Evolutionary conservation across 2,329 filamentous ascomycete genomes (phyloP).

Genomic region (Hymenoscyphus occultus): DNA sequence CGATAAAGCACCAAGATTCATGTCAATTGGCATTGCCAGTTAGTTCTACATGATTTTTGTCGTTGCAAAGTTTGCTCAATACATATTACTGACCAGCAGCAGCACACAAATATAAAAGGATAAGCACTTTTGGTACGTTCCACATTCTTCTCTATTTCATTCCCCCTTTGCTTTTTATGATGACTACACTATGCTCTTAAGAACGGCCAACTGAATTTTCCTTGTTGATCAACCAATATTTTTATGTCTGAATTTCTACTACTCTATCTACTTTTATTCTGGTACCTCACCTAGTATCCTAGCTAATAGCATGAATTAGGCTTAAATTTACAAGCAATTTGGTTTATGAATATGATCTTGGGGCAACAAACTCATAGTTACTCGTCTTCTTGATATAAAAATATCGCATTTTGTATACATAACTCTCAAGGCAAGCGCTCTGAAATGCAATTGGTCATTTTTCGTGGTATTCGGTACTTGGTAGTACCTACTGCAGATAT

Average conservation of each 20-base stretch:
- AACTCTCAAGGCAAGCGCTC: too few relatives aligned
- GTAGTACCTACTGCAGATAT: too few relatives aligned
- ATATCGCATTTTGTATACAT: too few relatives aligned
- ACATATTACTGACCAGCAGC: not conserved
- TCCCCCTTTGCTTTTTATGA: not conserved
- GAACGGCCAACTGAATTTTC: conserved; percentile 3
- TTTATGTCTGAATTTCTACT: not conserved
- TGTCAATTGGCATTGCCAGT: not conserved
- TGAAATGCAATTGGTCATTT: too few relatives aligned
- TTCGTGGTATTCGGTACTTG: too few relatives aligned
- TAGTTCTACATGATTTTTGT: not conserved
- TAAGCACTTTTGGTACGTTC: not conserved
- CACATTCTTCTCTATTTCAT: not conserved
- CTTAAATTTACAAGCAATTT: not conserved
- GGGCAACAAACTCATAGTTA: too few relatives aligned
- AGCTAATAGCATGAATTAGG: not conserved
- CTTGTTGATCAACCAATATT: conserved; percentile 1
- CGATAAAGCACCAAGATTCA: conserved; percentile 5
- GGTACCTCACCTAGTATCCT: not conserved
- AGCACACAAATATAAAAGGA: not conserved
- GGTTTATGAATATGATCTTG: too few relatives aligned
- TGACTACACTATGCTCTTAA: conserved; percentile 3
- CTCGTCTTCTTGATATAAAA: too few relatives aligned
- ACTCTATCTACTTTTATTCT: not conserved
- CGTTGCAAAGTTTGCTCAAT: not conserved